A percentile compares a stretch with the other conserved stretches of the same genome.
These are phyloP conservation scores for Tetrapisispora iriomotensis DNA, from an alignment of 805 yeast species.

Conservation along the genomic window DNA sequence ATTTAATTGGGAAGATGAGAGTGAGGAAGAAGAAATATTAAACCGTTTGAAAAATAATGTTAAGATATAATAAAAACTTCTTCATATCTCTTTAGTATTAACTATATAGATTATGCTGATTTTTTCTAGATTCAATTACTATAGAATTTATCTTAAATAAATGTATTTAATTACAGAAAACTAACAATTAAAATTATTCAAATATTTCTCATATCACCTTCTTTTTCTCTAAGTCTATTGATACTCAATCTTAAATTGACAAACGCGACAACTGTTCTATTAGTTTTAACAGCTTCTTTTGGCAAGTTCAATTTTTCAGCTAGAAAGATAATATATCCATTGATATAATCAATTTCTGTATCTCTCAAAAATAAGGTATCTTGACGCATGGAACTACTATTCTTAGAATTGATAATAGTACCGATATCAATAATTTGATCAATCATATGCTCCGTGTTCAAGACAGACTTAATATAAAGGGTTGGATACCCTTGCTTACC, in stretches of 20 bases:
- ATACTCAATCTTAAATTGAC: constrained; percentile 28
- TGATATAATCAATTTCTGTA: constrained; percentile 76
- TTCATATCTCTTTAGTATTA: neutral
- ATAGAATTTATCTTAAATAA: neutral
- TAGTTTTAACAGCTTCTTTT: constrained; percentile 22
- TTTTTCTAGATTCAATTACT: neutral
- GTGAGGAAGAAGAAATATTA: constrained; percentile 20
- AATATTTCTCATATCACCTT: constrained; percentile 1
- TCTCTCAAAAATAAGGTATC: constrained; percentile 45
- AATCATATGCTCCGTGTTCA: constrained; percentile 29
- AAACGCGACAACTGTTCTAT: constrained; percentile 27
- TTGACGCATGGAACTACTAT: constrained; percentile 43
- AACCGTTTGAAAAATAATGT: constrained; percentile 12
- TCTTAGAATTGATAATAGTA: constrained; percentile 40
- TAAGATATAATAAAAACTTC: constrained; percentile 3
- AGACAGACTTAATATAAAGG: constrained; percentile 17
- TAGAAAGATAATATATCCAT: constrained; percentile 60
- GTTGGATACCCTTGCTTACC: constrained; percentile 21
- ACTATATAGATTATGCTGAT: neutral
- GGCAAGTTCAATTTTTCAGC: constrained; percentile 37
- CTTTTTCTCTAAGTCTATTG: constrained; percentile 17
- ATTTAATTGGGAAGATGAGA: constrained; percentile 26
- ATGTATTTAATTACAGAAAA: neutral
- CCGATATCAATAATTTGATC: constrained; percentile 33
- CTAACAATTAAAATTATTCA: no score